phyloP scores from a whole-genome alignment of 345 rosid genomes.

The Garcia nutans region DNA sequence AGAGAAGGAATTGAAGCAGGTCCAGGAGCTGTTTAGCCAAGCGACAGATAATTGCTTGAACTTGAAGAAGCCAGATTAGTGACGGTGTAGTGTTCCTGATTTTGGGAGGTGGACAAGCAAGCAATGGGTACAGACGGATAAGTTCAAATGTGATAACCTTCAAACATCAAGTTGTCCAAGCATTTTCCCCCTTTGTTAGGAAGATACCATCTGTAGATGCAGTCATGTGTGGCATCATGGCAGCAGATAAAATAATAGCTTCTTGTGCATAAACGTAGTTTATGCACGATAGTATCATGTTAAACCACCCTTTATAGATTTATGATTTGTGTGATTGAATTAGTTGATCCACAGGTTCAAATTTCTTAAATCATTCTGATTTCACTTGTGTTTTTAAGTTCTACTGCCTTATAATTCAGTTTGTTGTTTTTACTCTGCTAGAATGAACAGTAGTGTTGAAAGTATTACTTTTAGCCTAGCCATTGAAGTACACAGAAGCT shows the following conservation, averaged over 20 bases:
- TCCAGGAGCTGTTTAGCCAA: conserved; percentile 74
- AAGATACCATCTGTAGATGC: neutral
- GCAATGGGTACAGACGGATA: neutral
- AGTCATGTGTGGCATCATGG: neutral
- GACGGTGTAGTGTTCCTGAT: neutral
- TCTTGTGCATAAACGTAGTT: neutral
- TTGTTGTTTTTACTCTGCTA: neutral
- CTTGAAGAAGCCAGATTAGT: conserved; percentile 62
- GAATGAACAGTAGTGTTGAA: neutral
- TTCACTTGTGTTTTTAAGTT: too few species aligned
- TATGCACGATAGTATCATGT: neutral
- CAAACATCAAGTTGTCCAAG: neutral
- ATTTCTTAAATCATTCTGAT: too few species aligned
- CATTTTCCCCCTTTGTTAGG: neutral
- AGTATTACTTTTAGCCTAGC: neutral
- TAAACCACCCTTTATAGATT: neutral
- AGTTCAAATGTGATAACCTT: neutral
- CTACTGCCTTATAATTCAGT: too few species aligned
- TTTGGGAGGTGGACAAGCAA: neutral
- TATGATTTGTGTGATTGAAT: neutral
- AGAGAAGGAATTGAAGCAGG: conserved; percentile 86
- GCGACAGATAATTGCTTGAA: conserved; percentile 84
- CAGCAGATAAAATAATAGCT: neutral
- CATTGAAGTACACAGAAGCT: neutral
- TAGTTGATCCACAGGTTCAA: too few species aligned